Base-by-base conservation (phyloP, 129 eudicot species). In the Arctium minus region DNA sequence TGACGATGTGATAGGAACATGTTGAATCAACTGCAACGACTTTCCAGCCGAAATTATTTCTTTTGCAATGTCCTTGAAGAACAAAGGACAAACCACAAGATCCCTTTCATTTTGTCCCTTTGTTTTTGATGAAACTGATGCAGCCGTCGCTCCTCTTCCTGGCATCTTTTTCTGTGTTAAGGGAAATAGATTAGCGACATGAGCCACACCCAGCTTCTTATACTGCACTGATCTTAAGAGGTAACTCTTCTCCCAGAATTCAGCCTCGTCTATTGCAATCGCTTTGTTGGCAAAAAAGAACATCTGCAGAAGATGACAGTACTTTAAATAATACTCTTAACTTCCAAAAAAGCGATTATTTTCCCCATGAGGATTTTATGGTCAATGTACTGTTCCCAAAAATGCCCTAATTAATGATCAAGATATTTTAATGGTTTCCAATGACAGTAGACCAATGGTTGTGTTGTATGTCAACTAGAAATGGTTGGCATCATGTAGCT, bases 171-270 rank as follows among this genome's bases (percentile, higher is more conserved):
- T 89, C 53, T 77, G 86, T 56, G 79, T 37, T 42, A 78, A 79
- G 36, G 84, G 71, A 31, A 32, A 78, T 27, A 72, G 37, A 3
- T 62, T 65, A 76, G 78, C 32, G 64, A 79, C 78, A 72, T 79
- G 75, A 82, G 81, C 82, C 70, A 40, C 6, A 8, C 77, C 86
- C 48, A 80, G 79, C 82, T 86, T 89, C 79, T 85, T 75, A 74
- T 79, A 73, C 33, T 82, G 85, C 22, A 82, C 79, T 38, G 91
- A 80, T 88, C 97, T 89, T 48, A 84, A 83, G 71, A 85, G 88
- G 86, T 89, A 96, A 89, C 99, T 93, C 89, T 91, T 93, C 86
- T 96, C 99, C 98, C 98, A 96, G 81, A 96, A 96, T 30, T 90
- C 98, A 80, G 99, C 88, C 86, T 93, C 97, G 3, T 87, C 92